These are phyloP conservation scores for Bombardia bombarda DNA, from an alignment of 495 filamentous ascomycete genomes.

Conservation along the genomic window DNA sequence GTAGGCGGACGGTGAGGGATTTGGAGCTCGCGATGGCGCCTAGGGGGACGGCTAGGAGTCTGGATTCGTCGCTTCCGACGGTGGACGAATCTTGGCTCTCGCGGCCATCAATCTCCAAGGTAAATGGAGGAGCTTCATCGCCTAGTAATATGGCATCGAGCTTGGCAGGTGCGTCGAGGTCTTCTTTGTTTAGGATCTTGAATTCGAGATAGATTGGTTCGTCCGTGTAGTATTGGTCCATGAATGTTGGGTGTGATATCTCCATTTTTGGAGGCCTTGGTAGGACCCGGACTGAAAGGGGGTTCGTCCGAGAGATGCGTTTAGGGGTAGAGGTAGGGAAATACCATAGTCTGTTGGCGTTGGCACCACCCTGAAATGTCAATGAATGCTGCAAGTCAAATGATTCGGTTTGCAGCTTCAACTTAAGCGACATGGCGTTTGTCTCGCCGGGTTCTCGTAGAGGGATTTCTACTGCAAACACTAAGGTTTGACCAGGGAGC, in stretches of 20 bases:
- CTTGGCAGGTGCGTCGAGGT: conserved; percentile 62
- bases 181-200: conserved; percentile 74
- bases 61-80: conserved; percentile 25
- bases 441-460: conserved; percentile 77
- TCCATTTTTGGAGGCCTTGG: conserved; percentile 91
- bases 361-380: conserved; percentile 39
- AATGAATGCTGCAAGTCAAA: conserved; percentile 64
- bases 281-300: conserved; percentile 55
- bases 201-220: conserved; percentile 63
- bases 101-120: conserved; percentile 31
- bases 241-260: conserved; percentile 52
- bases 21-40: conserved; percentile 43
- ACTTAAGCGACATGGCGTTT: conserved; percentile 53
- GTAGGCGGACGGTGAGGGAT: conserved; percentile 31
- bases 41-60: conserved; percentile 23
- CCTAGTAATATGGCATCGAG: conserved; percentile 63
- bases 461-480: conserved; percentile 63
- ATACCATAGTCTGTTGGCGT: conserved; percentile 48
- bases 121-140: conserved; percentile 43
- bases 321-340: conserved; percentile 29
- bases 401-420: conserved; percentile 52
- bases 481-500: conserved; percentile 55
- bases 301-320: conserved; percentile 38
- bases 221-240: conserved; percentile 72
- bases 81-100: conserved; percentile 14